Evolutionary conservation across 2,329 filamentous ascomycete species (phyloP).

Genomic region (Dactylellina sp.): DNA sequence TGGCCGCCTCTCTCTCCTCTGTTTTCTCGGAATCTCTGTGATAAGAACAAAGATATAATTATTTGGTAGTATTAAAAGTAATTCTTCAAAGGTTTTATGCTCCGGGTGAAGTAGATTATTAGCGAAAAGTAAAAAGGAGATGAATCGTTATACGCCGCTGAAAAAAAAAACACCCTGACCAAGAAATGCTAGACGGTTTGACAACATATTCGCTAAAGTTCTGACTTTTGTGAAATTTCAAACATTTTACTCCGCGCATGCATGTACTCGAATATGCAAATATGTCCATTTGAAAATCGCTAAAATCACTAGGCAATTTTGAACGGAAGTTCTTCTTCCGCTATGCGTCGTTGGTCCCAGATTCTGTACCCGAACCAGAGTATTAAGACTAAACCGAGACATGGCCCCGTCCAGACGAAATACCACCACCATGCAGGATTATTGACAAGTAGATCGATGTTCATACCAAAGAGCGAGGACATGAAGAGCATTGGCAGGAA

Average conservation of each 20-base stretch:
- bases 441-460: constrained; percentile 56
- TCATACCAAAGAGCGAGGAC: constrained; percentile 58
- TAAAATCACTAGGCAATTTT: constrained; percentile 28
- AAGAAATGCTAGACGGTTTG: too few species aligned
- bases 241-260: too few species aligned
- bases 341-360: constrained; percentile 46
- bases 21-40: neutral
- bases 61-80: too few species aligned
- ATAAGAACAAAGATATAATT: neutral
- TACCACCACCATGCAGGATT: constrained; percentile 58
- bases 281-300: too few species aligned
- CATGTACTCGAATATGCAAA: too few species aligned
- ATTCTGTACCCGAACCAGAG: constrained; percentile 56
- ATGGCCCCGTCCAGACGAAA: constrained; percentile 46
- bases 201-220: too few species aligned
- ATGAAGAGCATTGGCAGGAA: constrained; percentile 58
- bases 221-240: too few species aligned
- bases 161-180: too few species aligned
- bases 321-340: constrained; percentile 50
- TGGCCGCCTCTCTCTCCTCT: neutral
- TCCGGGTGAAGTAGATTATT: too few species aligned
- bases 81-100: neutral
- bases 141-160: neutral
- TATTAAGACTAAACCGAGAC: constrained; percentile 47
- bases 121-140: neutral